phyloP scores from a whole-genome alignment of 352 stramenopile species.

The Phytopythium delawarense region DNA sequence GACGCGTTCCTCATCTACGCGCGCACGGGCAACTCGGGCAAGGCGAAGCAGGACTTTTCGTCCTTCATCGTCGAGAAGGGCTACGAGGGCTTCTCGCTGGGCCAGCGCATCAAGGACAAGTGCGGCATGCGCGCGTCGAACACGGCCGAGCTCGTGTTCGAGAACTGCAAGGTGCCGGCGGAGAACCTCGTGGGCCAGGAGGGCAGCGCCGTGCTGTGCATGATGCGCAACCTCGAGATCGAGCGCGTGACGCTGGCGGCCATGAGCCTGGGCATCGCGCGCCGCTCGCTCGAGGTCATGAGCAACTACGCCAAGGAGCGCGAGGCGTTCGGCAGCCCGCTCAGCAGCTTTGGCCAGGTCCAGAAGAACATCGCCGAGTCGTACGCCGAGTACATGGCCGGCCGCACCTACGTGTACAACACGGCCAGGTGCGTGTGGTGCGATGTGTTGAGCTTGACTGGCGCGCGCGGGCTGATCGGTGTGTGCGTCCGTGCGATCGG shows the following conservation, averaged over 20 bases:
- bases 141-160: constrained; percentile 98
- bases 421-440: constrained; percentile 69
- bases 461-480: constrained; percentile 1
- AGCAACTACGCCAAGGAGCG: constrained; percentile 92
- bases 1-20: constrained; percentile 99
- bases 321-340: constrained; percentile 91
- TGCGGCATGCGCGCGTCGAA: constrained; percentile 96
- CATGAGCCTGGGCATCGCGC: constrained; percentile 96
- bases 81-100: constrained; percentile 94
- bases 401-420: constrained; percentile 96
- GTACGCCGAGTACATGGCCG: constrained; percentile 98
- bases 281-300: constrained; percentile 97
- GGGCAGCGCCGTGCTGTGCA: constrained; percentile 73
- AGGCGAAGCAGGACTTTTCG: constrained; percentile 90
- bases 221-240: constrained; percentile 99
- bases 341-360: constrained; percentile 92
- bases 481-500: not conserved
- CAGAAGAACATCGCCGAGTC: constrained; percentile 97
- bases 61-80: constrained; percentile 98
- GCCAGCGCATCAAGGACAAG: constrained; percentile 99
- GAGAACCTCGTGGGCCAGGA: constrained; percentile 92
- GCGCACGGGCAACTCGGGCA: constrained; percentile 86
- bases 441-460: not conserved
- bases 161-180: constrained; percentile 92
- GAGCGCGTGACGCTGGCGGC: constrained; percentile 96